phyloP scores from a whole-genome alignment of 371 early-diverging fungal species.

The Spiromyces aspiralis region DNA sequence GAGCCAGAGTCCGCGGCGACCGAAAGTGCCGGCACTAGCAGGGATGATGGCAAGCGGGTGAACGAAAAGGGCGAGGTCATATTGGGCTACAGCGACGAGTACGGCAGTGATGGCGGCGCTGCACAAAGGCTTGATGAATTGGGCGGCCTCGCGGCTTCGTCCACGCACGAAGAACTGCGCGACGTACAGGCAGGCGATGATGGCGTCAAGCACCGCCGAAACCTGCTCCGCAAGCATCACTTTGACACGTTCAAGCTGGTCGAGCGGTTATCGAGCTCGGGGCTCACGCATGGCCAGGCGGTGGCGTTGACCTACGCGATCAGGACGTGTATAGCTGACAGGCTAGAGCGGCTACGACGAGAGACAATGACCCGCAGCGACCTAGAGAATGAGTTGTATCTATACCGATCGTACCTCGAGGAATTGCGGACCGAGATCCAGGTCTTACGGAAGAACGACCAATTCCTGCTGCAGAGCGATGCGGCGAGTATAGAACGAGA shows the following conservation, averaged over 20 bases:
- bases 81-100: neutral
- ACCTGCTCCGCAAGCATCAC: neutral
- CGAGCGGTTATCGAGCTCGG: neutral
- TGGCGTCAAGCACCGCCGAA: neutral
- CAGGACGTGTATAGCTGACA: neutral
- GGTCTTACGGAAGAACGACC: conserved; percentile 71
- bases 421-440: conserved; percentile 80
- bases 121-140: too few relatives aligned
- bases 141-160: neutral
- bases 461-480: conserved; percentile 54
- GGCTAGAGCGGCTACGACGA: neutral
- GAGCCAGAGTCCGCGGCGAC: neutral
- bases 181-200: neutral
- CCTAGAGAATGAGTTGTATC: neutral
- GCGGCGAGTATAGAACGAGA: conserved; percentile 56
- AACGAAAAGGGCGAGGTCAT: neutral
- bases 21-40: neutral
- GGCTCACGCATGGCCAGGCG: neutral
- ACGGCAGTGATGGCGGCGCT: too few relatives aligned
- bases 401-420: conserved; percentile 34
- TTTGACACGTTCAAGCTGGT: neutral
- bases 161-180: neutral
- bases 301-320: neutral
- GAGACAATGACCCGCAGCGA: neutral
- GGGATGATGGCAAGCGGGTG: neutral